Conservation (phyloP, 805 yeast genomes). For the Hanseniaspora pseudoguilliermondii region DNA sequence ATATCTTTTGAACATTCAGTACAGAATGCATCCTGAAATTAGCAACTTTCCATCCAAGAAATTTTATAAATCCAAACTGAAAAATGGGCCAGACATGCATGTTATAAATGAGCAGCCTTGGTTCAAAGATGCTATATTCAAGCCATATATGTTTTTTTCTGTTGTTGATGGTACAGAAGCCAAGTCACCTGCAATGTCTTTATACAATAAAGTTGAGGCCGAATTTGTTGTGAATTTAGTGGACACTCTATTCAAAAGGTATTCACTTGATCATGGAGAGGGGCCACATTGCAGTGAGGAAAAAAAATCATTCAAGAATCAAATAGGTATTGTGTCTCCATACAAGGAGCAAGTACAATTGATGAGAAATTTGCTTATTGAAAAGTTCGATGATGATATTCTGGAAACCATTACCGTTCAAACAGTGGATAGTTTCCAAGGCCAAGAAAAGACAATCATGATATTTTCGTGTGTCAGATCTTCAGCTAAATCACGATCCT, state of each 20-base stretch:
- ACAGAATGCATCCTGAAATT: constrained; percentile 92
- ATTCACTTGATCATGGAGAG: constrained; percentile 13
- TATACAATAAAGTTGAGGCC: constrained; percentile 61
- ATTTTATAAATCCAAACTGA: constrained; percentile 60
- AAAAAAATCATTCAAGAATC: constrained; percentile 43
- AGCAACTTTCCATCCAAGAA: constrained; percentile 74
- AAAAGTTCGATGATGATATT: constrained; percentile 38
- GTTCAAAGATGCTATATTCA: constrained; percentile 48
- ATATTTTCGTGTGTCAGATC: constrained; percentile 95
- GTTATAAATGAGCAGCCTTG: constrained; percentile 51
- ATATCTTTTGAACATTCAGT: constrained; percentile 77
- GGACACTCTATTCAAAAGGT: constrained; percentile 36
- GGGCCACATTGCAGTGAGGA: constrained; percentile 22
- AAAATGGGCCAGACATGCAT: constrained; percentile 69
- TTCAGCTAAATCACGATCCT: constrained; percentile 38
- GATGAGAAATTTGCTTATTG: constrained; percentile 44
- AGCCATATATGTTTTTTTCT: constrained; percentile 73
- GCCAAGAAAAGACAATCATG: constrained; percentile 91
- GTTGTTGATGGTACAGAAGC: constrained; percentile 51
- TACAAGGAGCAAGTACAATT: constrained; percentile 73
- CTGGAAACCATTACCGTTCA: constrained; percentile 67
- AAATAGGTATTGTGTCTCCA: constrained; percentile 86
- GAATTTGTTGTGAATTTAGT: constrained; percentile 57
- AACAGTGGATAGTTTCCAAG: constrained; percentile 96
- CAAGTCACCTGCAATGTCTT: constrained; percentile 52